A percentile compares a stretch with the other conserved stretches of the same genome.
These are phyloP conservation scores for Euphorbia peplus DNA, from an alignment of 345 rosid genomes.

Conservation along the genomic window DNA sequence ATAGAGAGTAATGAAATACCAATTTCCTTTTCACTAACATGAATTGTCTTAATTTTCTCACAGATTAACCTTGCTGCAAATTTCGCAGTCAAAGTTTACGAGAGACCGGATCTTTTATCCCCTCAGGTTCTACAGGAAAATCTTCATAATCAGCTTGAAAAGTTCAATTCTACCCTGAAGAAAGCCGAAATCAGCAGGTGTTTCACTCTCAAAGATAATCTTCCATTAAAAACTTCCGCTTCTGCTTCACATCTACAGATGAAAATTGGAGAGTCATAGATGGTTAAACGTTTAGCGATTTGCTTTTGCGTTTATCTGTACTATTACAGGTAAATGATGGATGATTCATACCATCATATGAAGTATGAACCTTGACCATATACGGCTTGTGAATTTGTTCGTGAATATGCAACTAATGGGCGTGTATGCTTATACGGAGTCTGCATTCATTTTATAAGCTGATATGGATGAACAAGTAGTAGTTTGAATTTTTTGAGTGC, in stretches of 20 bases:
- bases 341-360: not conserved
- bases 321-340: not conserved
- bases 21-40: not conserved
- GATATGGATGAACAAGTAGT: no score
- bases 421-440: no score
- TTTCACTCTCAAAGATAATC: constrained; percentile 7
- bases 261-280: not conserved
- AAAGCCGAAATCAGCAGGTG: constrained; percentile 13
- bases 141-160: constrained; percentile 26
- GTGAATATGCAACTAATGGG: no score
- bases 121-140: constrained; percentile 23
- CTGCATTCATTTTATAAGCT: no score
- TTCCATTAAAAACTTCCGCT: not conserved
- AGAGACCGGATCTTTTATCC: constrained; percentile 26
- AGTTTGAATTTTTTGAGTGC: no score
- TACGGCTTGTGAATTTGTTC: not conserved
- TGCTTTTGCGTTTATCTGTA: not conserved
- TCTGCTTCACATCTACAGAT: constrained; percentile 8
- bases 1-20: not conserved
- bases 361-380: no score
- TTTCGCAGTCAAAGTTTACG: constrained; percentile 22
- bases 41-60: not conserved
- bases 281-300: not conserved
- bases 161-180: constrained; percentile 12
- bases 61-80: constrained; percentile 34